Conservation (phyloP, 345 rosid genomes). For the Ailanthus altissimus region DNA sequence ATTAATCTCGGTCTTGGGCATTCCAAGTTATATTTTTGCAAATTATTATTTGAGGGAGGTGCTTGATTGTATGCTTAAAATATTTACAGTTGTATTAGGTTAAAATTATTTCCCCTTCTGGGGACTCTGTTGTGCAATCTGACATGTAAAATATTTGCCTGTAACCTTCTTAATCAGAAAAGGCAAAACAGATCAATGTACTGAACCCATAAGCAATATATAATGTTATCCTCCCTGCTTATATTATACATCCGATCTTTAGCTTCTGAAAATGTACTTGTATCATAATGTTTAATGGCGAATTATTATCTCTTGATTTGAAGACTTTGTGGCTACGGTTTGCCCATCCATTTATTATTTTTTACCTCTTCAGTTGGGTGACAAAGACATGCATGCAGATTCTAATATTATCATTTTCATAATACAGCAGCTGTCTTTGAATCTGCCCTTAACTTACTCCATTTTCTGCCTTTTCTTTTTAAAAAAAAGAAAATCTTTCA, state of each 20-base stretch:
- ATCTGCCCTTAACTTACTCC: no score
- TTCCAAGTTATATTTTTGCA: background rate
- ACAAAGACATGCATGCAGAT: background rate
- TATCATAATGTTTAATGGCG: background rate
- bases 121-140: background rate
- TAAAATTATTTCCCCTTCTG: background rate
- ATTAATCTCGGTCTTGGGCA: background rate
- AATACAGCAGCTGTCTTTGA: background rate
- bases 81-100: background rate
- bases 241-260: background rate
- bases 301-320: background rate
- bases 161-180: background rate
- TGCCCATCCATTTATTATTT: background rate
- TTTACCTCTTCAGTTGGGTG: background rate
- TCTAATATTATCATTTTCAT: background rate
- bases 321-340: background rate
- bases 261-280: background rate
- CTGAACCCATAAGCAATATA: constrained; percentile 12
- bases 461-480: no score
- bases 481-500: no score
- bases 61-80: background rate
- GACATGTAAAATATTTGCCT: background rate
- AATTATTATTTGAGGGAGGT: background rate
- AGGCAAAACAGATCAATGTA: background rate
- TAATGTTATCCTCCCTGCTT: background rate